These are phyloP conservation scores for Xylariaceae sp. DNA, from an alignment of 2,329 filamentous ascomycete species.

Conservation along the genomic window DNA sequence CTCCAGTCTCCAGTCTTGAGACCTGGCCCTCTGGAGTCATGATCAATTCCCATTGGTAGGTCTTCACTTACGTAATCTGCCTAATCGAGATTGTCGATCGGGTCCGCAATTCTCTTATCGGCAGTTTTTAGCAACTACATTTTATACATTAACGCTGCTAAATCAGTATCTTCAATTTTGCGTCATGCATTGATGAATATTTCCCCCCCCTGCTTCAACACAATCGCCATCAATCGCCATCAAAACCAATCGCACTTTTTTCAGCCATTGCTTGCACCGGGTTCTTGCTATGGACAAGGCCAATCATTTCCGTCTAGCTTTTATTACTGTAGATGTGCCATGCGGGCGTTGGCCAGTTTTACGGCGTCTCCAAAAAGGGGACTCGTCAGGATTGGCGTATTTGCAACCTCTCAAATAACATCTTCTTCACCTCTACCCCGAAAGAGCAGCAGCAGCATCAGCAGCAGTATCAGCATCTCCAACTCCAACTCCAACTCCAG, in stretches of 20 bases:
- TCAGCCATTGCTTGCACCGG: neutral
- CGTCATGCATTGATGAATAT: constrained; percentile 1
- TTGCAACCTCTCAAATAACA: constrained; percentile 7
- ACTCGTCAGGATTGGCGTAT: constrained; percentile 18
- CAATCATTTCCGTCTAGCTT: constrained; percentile 13
- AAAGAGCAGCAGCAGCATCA: neutral
- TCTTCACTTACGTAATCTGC: too few species aligned
- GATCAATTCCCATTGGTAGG: too few species aligned
- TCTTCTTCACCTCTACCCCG: neutral
- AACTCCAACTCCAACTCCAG: too few species aligned
- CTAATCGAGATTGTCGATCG: too few species aligned
- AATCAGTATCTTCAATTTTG: neutral
- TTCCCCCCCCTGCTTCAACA: neutral
- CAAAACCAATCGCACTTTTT: too few species aligned
- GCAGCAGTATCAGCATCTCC: neutral
- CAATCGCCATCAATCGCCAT: too few species aligned
- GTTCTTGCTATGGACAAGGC: constrained; percentile 21
- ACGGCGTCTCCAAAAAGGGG: constrained; percentile 26
- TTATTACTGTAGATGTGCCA: constrained; percentile 14
- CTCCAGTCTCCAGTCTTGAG: too few species aligned
- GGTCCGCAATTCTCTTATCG: too few species aligned
- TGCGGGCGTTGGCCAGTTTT: constrained; percentile 24
- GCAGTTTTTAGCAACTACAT: too few species aligned
- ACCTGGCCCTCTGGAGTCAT: too few species aligned
- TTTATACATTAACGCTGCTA: neutral